Evolutionary conservation across 2,329 filamentous ascomycete species (phyloP), one percentile per base, ranked within the genome.

Genomic region (Paecilomyces formosus): DNA sequence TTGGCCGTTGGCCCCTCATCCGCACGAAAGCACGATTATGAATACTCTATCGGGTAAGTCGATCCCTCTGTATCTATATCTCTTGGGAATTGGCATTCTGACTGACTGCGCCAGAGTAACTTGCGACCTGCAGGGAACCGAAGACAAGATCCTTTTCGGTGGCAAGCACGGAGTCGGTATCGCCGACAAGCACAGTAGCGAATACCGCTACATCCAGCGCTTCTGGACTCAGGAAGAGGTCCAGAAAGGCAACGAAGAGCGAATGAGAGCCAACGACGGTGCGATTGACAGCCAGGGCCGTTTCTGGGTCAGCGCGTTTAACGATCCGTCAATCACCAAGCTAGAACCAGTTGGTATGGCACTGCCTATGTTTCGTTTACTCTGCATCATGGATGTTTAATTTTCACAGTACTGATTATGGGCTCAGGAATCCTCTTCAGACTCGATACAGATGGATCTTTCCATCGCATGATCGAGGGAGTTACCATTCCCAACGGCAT

Each of bases 231-330:
- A 81, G 7, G 73, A 76, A 7, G 78, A 82, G 65, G 72, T 75
- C 49, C 67, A 39, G 73, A 78, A 58, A 74, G 76, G 79, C 76
- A 69, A 70, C 70, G 61, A 62, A 67, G 26, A 54, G 33, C 24
- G 75, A 53, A 78, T 78, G 76, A 79, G 88, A 57, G 82, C 81
- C 73, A 96, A 96, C 70, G 92, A 96, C 69, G 92, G 92, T 53
- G 88, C 86, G 4, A 85, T 90, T 55, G 92, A 96, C 69, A 86
- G 85, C 26, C 82, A 86, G 62, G 92, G 92, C 31, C 81, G 90
- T 33, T 94, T 93, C 76, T 96, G 90, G 88, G 80, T 92, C 5
- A 90, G 91, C 7, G 84, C 84, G 62, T 96, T 96, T 89, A 94
- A 90, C 62, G 90, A 96, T 68, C 88, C 90, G 3, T 45, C 39